Evolutionary conservation across 2,329 filamentous ascomycete species (phyloP), one percentile per base, ranked within the genome.

Genomic region (Alternaria ventricosa): DNA sequence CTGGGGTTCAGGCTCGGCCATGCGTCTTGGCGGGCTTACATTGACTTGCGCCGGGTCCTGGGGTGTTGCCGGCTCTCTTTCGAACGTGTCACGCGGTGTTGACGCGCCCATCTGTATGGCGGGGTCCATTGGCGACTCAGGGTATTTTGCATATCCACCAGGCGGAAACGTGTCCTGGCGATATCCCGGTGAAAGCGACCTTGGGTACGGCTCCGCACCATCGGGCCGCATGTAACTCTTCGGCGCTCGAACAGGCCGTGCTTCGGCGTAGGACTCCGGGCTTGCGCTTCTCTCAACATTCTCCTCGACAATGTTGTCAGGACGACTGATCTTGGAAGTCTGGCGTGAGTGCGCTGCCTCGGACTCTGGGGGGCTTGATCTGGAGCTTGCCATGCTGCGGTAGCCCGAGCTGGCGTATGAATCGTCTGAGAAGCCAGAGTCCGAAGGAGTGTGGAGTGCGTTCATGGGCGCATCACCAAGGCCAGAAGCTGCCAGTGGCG

Each of bases 71-170:
- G 57, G 58, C 22, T 70, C 70, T 28, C 55, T 63, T 5, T 65
- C 27, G 27, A 51, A 47, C 20, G 67, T 57, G 51, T 46, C 43
- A 28, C 67, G 71, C 20, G 66, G 67, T 15, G 72, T 66, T 36
- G 64, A 71, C 11, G 73, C 57, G n/a, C 77, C 79, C 44, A 68
- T 63, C 46, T 80, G 78, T 36, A 82, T 79, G 3, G 80, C 80
- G 10, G 79, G 80, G 51, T 82, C 79, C 67, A 81, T 71, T 15
- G 79, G 79, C 5, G 78, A 81, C 49, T 80, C 76, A n/a, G 75
- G 79, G 36, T 69, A 63, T 22, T 71, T 68, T 9, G 65, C 64
- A 33, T 73, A 66, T 23, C 36, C 46, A 18, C 55, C 49, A 23
- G 55, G 55, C 36, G 60, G 60, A 46, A 62, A 62, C 27, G 55